phyloP scores from a whole-genome alignment of 2,329 filamentous ascomycete species.

The Diplodia scrobiculata region DNA sequence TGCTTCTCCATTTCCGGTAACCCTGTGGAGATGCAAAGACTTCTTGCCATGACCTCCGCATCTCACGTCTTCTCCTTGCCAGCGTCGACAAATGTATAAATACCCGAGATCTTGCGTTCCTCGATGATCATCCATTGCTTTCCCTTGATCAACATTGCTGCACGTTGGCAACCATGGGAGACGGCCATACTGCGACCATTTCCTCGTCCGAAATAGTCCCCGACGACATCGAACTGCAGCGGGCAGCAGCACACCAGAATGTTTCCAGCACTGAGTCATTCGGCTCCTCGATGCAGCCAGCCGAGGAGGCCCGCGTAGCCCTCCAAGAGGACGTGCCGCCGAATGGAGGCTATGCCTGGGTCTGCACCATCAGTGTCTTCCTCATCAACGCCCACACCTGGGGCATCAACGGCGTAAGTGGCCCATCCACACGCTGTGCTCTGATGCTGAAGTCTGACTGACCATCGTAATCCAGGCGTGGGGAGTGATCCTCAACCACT shows the following conservation, averaged over 20 bases:
- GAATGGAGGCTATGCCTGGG: conserved; percentile 46
- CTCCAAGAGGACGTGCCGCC: conserved; percentile 21
- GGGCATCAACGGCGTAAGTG: conserved; percentile 36
- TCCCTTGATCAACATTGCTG: neutral
- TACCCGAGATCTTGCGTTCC: too few species aligned
- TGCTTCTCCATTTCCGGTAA: neutral
- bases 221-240: neutral
- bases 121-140: neutral
- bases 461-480: neutral
- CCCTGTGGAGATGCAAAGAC: neutral
- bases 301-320: neutral
- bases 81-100: neutral
- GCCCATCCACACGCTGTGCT: neutral
- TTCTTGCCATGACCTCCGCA: neutral
- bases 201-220: neutral
- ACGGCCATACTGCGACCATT: neutral
- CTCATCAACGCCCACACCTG: conserved; percentile 41
- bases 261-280: neutral
- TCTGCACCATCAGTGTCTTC: conserved; percentile 36
- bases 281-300: neutral
- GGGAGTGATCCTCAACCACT: conserved; percentile 25
- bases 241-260: neutral
- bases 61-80: neutral
- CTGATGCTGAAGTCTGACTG: neutral
- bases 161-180: neutral